Evolutionary conservation across 2,329 filamentous ascomycete genomes (phyloP).

Genomic region (Cladosporium sp.): DNA sequence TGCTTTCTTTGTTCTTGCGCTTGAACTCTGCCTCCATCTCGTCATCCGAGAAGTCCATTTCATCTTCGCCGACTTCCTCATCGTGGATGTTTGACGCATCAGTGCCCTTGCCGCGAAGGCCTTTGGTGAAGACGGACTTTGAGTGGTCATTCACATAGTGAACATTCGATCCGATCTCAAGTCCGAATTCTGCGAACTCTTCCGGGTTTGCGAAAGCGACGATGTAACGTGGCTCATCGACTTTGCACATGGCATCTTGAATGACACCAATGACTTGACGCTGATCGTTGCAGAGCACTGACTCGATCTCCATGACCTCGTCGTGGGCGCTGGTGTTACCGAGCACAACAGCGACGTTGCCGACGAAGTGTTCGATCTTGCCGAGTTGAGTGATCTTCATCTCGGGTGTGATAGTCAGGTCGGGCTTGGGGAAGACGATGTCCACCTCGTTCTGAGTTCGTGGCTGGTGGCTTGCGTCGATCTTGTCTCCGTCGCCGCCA

Average conservation of each 20-base stretch:
- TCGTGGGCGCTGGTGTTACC: conserved; percentile 72
- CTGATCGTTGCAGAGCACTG: conserved; percentile 76
- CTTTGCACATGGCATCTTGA: conserved; percentile 45
- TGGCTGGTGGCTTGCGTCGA: conserved; percentile 49
- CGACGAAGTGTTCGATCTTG: conserved; percentile 72
- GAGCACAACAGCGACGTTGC: conserved; percentile 75
- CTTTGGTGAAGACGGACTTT: conserved; percentile 76
- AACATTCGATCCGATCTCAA: conserved; percentile 69
- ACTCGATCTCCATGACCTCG: conserved; percentile 79
- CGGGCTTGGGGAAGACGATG: conserved; percentile 62
- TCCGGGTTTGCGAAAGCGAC: conserved; percentile 69
- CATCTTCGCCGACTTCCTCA: conserved; percentile 81
- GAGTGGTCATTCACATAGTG: conserved; percentile 81
- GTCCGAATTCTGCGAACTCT: conserved; percentile 65
- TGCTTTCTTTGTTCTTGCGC: conserved; percentile 37
- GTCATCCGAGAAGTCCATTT: conserved; percentile 95
- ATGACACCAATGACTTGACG: conserved; percentile 76
- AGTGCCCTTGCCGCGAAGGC: conserved; percentile 79
- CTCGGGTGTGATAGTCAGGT: conserved; percentile 72
- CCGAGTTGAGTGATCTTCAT: conserved; percentile 79
- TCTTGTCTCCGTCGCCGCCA: conserved; percentile 66
- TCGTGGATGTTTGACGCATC: conserved; percentile 95
- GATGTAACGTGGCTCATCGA: conserved; percentile 82
- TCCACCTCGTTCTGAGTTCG: conserved; percentile 78
- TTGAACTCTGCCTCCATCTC: conserved; percentile 72